Evolutionary conservation across 805 yeast species (phyloP).

Genomic region (Saccharomycopsis vini): DNA sequence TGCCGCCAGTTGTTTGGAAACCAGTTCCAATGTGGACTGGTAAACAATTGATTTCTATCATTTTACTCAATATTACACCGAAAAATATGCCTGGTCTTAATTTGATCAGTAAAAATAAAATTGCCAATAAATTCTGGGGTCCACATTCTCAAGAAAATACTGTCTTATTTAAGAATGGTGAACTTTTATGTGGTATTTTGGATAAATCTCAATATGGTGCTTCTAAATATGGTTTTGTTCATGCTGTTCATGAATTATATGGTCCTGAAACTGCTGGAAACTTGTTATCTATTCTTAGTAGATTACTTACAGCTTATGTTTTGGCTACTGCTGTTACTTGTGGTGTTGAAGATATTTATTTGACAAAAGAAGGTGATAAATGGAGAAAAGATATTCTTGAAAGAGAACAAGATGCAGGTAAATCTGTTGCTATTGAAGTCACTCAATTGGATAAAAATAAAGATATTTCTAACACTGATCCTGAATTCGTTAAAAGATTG

Average conservation of each 20-base stretch:
- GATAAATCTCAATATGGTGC: constrained; percentile 99
- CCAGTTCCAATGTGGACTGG: constrained; percentile 97
- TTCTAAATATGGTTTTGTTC: constrained; percentile 91
- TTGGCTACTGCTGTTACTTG: constrained; percentile 93
- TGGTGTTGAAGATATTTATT: constrained; percentile 98
- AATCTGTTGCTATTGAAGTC: constrained; percentile 90
- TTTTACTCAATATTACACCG: constrained; percentile 82
- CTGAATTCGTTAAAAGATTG: constrained; percentile 76
- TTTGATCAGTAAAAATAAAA: constrained; percentile 72
- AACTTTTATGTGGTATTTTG: constrained; percentile 80
- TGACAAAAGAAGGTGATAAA: constrained; percentile 82
- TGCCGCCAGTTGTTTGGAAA: constrained; percentile 83
- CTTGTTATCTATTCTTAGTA: constrained; percentile 83
- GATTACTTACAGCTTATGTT: constrained; percentile 88
- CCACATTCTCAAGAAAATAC: constrained; percentile 72
- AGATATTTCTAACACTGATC: constrained; percentile 41
- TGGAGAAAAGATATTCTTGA: constrained; percentile 81
- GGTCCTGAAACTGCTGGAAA: constrained; percentile 89
- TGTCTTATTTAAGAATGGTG: constrained; percentile 82
- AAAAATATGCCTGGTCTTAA: constrained; percentile 85
- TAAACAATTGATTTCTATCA: constrained; percentile 91
- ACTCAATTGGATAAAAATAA: constrained; percentile 57
- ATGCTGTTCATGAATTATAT: constrained; percentile 90
- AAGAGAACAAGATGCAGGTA: constrained; percentile 73
- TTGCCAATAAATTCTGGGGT: constrained; percentile 95